These are phyloP conservation scores for Trametes elegans DNA, from an alignment of 768 basidiomycete species.

Conservation along the genomic window DNA sequence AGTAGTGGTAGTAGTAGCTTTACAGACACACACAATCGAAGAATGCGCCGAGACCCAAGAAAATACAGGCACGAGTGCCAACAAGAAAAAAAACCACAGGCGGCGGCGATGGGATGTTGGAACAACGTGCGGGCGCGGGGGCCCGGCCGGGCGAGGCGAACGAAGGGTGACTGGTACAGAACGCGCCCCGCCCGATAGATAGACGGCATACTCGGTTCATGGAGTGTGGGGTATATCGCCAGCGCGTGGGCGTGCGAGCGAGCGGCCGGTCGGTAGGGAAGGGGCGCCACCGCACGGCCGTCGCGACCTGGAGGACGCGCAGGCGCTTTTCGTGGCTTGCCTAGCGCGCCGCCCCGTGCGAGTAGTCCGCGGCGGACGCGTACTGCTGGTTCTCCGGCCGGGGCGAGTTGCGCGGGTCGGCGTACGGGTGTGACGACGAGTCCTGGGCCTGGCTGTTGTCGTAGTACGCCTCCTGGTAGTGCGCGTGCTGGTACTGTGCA, in stretches of 20 bases:
- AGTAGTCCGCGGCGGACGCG: neutral
- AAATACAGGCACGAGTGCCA: constrained; percentile 11
- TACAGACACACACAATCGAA: constrained; percentile 9
- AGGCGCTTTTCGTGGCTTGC: neutral
- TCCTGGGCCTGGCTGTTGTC: constrained; percentile 5
- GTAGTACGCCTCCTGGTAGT: constrained; percentile 10
- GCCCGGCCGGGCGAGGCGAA: constrained; percentile 10
- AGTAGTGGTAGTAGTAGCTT: neutral
- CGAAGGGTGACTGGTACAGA: neutral
- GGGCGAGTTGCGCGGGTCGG: constrained; percentile 20
- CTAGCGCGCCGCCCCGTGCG: constrained; percentile 17
- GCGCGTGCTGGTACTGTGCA: constrained; percentile 2
- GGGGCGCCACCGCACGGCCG: too few relatives aligned
- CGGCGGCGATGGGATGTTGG: neutral
- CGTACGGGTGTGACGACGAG: constrained; percentile 15
- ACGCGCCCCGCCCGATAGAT: constrained; percentile 16
- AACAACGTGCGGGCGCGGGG: neutral
- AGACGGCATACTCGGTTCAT: neutral
- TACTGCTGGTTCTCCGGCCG: constrained; percentile 2
- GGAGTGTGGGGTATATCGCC: constrained; percentile 16
- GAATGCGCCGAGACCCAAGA: constrained; percentile 1
- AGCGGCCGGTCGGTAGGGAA: too few relatives aligned
- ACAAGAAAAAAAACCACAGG: neutral
- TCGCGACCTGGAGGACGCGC: neutral
- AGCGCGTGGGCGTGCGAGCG: neutral